phyloP scores from a whole-genome alignment of 129 eudicot species.

The Flaveria ramosissima region DNA sequence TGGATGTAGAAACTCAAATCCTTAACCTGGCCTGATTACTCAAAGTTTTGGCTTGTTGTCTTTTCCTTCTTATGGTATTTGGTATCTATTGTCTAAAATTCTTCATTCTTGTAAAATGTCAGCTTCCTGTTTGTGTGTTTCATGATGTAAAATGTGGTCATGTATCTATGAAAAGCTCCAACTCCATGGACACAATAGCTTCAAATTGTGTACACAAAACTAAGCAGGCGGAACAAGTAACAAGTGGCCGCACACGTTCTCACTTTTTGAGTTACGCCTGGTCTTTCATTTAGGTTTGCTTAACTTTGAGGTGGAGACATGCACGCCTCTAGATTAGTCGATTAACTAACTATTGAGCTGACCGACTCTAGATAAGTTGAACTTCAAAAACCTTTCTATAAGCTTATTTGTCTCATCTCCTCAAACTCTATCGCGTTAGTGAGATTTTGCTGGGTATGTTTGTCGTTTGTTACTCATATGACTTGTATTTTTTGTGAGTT shows the following conservation, averaged over 20 bases:
- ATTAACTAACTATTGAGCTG: neutral
- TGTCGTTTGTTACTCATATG: no score
- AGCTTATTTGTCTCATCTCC: neutral
- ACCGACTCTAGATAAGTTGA: neutral
- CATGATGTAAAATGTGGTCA: neutral
- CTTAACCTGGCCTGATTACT: constrained; percentile 12
- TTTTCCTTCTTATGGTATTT: neutral
- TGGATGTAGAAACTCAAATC: constrained; percentile 15
- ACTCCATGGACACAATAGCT: neutral
- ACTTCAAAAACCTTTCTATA: neutral
- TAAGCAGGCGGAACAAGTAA: neutral
- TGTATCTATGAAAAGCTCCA: no score
- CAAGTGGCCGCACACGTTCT: neutral
- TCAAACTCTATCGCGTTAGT: no score
- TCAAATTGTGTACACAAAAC: neutral
- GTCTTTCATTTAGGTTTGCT: neutral
- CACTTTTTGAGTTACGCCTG: neutral
- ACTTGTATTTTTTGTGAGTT: no score
- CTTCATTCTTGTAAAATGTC: neutral
- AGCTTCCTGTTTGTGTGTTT: neutral
- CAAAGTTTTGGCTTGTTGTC: constrained; percentile 13
- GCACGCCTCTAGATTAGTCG: no score
- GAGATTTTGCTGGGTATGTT: no score
- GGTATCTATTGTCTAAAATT: neutral
- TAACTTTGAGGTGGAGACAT: neutral